phyloP scores from a whole-genome alignment of 495 filamentous ascomycete species.

The Aspergillus campestris region DNA sequence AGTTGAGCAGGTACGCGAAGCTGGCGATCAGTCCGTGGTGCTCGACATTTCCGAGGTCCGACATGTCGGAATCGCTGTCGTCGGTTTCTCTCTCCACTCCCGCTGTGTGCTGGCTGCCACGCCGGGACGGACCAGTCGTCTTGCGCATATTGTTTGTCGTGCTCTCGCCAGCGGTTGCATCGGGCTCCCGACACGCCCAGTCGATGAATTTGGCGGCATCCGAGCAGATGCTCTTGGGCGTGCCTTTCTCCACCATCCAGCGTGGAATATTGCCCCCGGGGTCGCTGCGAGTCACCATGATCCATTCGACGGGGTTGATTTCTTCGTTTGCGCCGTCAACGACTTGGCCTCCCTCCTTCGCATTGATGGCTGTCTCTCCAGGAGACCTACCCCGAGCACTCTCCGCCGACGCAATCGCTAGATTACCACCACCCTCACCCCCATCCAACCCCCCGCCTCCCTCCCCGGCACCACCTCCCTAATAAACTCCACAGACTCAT shows the following conservation, averaged over 20 bases:
- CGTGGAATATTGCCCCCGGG: conserved; percentile 87
- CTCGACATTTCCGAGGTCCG: conserved; percentile 15
- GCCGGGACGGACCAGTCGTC: conserved; percentile 8
- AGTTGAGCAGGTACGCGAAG: conserved; percentile 32
- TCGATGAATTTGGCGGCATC: conserved; percentile 82
- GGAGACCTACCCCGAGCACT: conserved; percentile 25
- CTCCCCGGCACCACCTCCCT: conserved; percentile 60
- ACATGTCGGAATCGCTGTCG: conserved; percentile 7
- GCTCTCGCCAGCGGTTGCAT: conserved; percentile 22
- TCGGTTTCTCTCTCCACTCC: conserved; percentile 7
- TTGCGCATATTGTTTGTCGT: conserved; percentile 17
- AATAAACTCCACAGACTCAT: conserved; percentile 89
- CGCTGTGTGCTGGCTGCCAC: conserved; percentile 2
- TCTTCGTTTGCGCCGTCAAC: conserved; percentile 42
- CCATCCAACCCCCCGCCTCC: background rate
- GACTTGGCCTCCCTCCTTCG: conserved; percentile 21
- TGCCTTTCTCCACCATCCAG: conserved; percentile 92
- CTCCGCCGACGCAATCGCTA: background rate
- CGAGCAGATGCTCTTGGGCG: conserved; percentile 69
- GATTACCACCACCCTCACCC: background rate
- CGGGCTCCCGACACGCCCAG: conserved; percentile 61
- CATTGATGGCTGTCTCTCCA: conserved; percentile 26
- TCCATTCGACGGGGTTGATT: conserved; percentile 76
- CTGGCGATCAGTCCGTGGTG: conserved; percentile 39
- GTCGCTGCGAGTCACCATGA: conserved; percentile 93